These are phyloP conservation scores for Micractinium sp. DNA, from an alignment of 139 green algal genomes.

Conservation along the genomic window DNA sequence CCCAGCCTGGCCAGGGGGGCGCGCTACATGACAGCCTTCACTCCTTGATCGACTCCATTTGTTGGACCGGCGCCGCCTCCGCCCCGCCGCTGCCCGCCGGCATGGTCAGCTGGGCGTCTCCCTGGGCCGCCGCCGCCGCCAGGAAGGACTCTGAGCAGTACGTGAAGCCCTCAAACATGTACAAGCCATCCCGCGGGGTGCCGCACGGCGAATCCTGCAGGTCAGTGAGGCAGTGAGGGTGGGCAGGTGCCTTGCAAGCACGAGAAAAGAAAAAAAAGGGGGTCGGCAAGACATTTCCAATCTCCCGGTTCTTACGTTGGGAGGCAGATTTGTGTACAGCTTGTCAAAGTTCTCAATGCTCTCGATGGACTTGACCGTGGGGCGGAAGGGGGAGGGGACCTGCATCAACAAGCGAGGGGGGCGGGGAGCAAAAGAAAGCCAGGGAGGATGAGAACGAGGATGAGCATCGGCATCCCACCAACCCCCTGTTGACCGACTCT, in stretches of 20 bases:
- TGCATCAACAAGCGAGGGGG: constrained; percentile 7
- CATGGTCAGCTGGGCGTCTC: background rate
- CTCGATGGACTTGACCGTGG: constrained; percentile 44
- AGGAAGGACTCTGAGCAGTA: constrained; percentile 34
- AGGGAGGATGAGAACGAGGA: no score
- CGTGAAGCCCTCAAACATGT: constrained; percentile 33
- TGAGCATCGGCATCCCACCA: no score
- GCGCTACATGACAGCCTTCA: no score
- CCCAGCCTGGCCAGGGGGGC: no score
- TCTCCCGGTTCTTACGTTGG: constrained; percentile 21
- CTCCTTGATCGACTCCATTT: background rate
- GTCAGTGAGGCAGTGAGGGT: background rate
- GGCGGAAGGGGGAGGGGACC: constrained; percentile 88
- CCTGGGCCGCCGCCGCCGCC: background rate
- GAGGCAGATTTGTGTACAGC: constrained; percentile 78
- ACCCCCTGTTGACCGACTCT: no score
- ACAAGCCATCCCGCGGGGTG: constrained; percentile 58
- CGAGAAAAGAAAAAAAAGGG: background rate
- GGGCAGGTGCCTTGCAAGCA: no score
- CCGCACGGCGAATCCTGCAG: constrained; percentile 74
- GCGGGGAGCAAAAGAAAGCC: background rate
- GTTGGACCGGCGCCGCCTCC: background rate
- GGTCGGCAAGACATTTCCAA: no score
- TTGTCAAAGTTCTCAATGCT: constrained; percentile 90
- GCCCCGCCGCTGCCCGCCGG: background rate